Conservation (phyloP, 495 filamentous ascomycete genomes). For the Xylaria palmicola region DNA sequence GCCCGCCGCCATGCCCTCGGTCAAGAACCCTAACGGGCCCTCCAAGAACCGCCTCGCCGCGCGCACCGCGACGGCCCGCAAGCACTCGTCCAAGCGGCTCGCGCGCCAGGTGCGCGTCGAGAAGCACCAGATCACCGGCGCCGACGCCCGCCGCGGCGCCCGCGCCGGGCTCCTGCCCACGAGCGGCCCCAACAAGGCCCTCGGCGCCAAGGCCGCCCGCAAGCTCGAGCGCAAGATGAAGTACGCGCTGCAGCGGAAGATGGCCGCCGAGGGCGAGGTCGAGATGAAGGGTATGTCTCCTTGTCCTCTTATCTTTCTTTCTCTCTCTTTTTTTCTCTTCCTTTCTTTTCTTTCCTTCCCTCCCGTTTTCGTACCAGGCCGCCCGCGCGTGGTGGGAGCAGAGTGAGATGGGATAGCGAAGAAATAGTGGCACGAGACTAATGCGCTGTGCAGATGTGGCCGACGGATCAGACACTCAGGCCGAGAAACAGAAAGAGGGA, state of each 20-base stretch:
- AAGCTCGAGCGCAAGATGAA: constrained; percentile 45
- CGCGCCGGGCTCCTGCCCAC: constrained; percentile 40
- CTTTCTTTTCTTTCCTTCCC: not conserved
- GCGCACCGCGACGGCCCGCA: constrained; percentile 30
- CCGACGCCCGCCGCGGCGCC: constrained; percentile 38
- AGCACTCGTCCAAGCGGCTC: constrained; percentile 27
- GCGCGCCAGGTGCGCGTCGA: constrained; percentile 17
- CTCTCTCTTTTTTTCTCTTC: not conserved
- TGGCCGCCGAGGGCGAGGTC: constrained; percentile 38
- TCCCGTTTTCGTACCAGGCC: not conserved
- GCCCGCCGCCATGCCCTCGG: constrained; percentile 34
- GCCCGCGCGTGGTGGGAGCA: too few species aligned
- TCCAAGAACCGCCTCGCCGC: constrained; percentile 42
- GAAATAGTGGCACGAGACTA: not conserved
- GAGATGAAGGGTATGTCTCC: constrained; percentile 39
- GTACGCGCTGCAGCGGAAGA: constrained; percentile 42
- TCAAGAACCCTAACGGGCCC: constrained; percentile 48
- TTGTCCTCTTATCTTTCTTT: not conserved
- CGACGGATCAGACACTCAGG: constrained; percentile 1
- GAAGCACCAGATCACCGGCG: constrained; percentile 27
- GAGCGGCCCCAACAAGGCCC: constrained; percentile 38
- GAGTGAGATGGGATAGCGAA: not conserved
- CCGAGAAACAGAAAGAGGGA: not conserved
- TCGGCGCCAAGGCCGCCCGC: constrained; percentile 44
- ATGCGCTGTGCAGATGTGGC: constrained; percentile 11